Evolutionary conservation across 441 rosid genomes (phyloP).

Genomic region (Cnidoscolus chayamansa): DNA sequence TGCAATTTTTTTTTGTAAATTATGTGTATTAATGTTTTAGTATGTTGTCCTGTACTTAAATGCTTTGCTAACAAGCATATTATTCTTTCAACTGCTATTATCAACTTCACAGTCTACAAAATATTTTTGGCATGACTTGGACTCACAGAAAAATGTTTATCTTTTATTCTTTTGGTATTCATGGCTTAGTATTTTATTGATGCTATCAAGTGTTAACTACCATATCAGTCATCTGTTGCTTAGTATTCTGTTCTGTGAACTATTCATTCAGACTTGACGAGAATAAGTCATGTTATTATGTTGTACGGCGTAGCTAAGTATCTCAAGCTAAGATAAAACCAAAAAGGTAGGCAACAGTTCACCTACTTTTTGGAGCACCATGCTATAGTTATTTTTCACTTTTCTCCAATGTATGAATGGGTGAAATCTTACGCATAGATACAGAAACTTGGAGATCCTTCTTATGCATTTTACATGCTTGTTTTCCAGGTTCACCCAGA

Average conservation of each 20-base stretch:
- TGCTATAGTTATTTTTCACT: background rate
- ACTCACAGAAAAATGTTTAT: too few species aligned
- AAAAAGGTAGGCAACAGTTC: background rate
- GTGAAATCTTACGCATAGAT: background rate
- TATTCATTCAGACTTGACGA: background rate
- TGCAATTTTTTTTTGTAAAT: too few species aligned
- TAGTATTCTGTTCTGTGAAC: too few species aligned
- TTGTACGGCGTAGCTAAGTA: background rate
- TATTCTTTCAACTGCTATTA: too few species aligned
- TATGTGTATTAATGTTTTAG: too few species aligned
- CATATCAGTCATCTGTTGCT: background rate
- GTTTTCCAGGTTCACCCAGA: conserved; percentile 87
- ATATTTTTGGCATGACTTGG: too few species aligned
- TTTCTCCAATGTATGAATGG: background rate
- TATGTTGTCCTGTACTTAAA: too few species aligned
- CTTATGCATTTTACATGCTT: background rate
- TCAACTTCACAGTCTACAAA: too few species aligned
- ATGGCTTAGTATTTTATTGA: background rate
- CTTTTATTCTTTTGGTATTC: too few species aligned
- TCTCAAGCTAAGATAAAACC: background rate
- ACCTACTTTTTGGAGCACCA: too few species aligned
- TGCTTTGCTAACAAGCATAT: too few species aligned
- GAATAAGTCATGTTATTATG: background rate
- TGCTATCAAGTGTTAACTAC: background rate
- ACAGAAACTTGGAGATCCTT: background rate